These are phyloP conservation scores for Candida broadrunensis DNA, from an alignment of 805 yeast species.

Conservation along the genomic window DNA sequence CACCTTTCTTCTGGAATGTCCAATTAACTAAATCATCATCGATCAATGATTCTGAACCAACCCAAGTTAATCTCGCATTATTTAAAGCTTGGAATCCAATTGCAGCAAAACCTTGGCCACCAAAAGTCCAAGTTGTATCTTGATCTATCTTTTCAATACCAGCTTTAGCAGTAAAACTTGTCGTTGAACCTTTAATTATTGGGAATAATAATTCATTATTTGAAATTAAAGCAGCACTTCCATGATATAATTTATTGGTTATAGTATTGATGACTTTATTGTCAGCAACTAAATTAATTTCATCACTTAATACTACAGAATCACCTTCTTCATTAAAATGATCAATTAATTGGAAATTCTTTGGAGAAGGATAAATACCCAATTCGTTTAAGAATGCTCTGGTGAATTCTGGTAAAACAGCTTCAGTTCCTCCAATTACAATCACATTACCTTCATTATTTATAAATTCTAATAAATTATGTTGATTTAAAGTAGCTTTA, in stretches of 20 bases:
- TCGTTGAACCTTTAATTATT: conserved; percentile 58
- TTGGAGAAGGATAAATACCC: conserved; percentile 84
- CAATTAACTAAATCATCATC: conserved; percentile 43
- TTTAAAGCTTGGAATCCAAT: conserved; percentile 78
- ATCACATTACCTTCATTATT: conserved; percentile 74
- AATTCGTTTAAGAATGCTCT: conserved; percentile 70
- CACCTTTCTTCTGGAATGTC: conserved; percentile 70
- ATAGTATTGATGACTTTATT: conserved; percentile 14
- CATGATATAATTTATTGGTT: conserved; percentile 26
- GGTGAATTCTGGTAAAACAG: conserved; percentile 38
- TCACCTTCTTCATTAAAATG: conserved; percentile 47
- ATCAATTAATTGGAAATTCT: conserved; percentile 60
- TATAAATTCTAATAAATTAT: conserved; percentile 55
- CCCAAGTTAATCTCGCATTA: conserved; percentile 78
- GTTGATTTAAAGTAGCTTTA: conserved; percentile 27
- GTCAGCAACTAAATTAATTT: conserved; percentile 22
- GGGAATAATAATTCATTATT: conserved; percentile 73
- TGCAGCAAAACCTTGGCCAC: conserved; percentile 71
- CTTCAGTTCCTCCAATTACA: conserved; percentile 50
- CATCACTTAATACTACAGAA: conserved; percentile 26
- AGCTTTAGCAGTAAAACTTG: conserved; percentile 56
- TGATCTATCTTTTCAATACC: conserved; percentile 37
- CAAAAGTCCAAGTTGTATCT: conserved; percentile 69
- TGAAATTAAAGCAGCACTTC: conserved; percentile 67
- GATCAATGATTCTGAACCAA: conserved; percentile 66